Evolutionary conservation across 2,329 filamentous ascomycete genomes (phyloP), one percentile per base, ranked within the genome.

Genomic region (Phyllosticta citribraziliensis): DNA sequence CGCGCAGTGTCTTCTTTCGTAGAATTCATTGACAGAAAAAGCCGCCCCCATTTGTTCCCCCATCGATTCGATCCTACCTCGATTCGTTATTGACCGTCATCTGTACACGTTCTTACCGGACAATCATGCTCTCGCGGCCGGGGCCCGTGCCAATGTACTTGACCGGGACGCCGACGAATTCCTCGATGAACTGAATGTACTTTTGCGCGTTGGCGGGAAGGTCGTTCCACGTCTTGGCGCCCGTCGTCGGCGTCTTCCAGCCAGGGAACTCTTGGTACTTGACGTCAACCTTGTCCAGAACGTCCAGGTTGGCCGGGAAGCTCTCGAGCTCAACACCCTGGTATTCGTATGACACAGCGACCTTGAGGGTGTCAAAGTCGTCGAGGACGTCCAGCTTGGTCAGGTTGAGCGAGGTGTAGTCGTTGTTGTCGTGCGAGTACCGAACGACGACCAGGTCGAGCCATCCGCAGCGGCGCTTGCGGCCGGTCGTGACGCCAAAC

Each of bases 331-430:
- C 75, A 68, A 81, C 70, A 52, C 82, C 83, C 57, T 82, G 79
- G 69, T 82, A 66, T 12, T 77, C 77, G 76, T 96, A 96, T 2
- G 83, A 85, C 14, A 88, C 83, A 19, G 88, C 88, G 57, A 89
- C 79, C 73, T 91, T 88, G 74, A 95, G 82, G 68, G 84, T 86
- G 10, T 83, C 79, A 71, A 96, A 91, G 33, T 83, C 83, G 70
- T 91, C 88, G 17, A 91, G 79, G 47, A 91, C 80, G 67, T 89
- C 86, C 22, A 89, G 80, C 73, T 86, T 86, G 62, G 84, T 86
- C 61, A 86, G 75, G 74, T 87, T 86, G 67, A 86, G 75, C 53
- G 78, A 73, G 0, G 84, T 84, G 74, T 89, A 89, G 75, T 86
- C 80, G 75, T 89, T 89, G 71, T 88, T 78, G 55, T 79, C 75